Evolutionary conservation across 495 filamentous ascomycete genomes (phyloP).

Genomic region (Aspergillus nanangensis): DNA sequence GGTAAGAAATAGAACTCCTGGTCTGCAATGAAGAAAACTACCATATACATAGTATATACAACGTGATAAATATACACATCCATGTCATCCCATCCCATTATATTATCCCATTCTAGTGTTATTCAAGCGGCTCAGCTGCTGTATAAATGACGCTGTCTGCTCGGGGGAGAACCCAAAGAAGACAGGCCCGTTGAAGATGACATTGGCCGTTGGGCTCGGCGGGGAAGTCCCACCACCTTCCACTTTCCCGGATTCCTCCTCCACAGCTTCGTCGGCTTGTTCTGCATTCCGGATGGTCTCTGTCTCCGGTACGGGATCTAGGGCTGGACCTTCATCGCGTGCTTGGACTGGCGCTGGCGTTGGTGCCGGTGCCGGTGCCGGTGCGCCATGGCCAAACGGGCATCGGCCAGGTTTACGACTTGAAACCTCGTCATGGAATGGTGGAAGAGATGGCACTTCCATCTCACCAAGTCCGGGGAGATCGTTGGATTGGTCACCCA

Average conservation of each 20-base stretch:
- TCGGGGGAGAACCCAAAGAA: slow-evolving; percentile 86
- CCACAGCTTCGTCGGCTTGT: not conserved
- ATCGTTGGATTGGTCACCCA: slow-evolving; percentile 12
- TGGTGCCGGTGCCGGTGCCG: slow-evolving; percentile 17
- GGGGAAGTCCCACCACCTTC: not conserved
- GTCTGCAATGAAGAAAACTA: not conserved
- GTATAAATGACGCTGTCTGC: slow-evolving; percentile 67
- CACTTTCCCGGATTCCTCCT: slow-evolving; percentile 2
- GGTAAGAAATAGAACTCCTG: no score
- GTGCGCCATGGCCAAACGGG: slow-evolving; percentile 44
- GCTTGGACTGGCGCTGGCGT: no score
- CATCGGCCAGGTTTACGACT: slow-evolving; percentile 33
- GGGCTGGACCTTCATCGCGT: no score
- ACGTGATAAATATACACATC: no score
- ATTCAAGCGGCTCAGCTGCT: slow-evolving; percentile 34
- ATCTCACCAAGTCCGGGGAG: slow-evolving; percentile 5
- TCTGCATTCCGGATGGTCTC: slow-evolving; percentile 14
- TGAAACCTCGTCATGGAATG: slow-evolving; percentile 13
- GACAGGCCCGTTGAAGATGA: slow-evolving; percentile 82
- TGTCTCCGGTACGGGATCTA: slow-evolving; percentile 9
- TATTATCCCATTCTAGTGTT: not conserved
- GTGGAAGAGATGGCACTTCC: slow-evolving; percentile 7
- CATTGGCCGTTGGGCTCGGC: slow-evolving; percentile 37
- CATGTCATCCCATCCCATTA: not conserved
- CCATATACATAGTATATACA: slow-evolving; percentile 3